Evolutionary conservation across 768 basidiomycete species (phyloP), one percentile per base, ranked within the genome.

Genomic region (Gyrodon lividus): DNA sequence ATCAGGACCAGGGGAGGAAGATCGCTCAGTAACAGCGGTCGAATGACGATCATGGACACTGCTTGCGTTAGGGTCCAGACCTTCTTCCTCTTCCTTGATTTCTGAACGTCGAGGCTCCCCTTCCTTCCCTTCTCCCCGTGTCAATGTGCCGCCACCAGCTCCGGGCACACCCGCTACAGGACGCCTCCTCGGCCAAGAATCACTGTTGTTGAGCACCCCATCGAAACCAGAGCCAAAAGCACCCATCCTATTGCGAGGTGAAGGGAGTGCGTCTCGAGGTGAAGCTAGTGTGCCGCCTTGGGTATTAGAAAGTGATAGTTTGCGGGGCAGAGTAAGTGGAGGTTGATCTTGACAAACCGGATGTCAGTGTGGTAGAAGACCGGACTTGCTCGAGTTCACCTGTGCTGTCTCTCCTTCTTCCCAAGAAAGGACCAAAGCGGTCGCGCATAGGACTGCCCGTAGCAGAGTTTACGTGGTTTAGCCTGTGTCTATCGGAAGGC

Each of bases 121-220:
- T 31, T 69, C 64, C 42, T 64, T 69, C 45, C 76, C 70, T 4
- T 71, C 71, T 34, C 71, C 72, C 72, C 81, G 66, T 68, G 70
- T 61, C 52, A 59, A 43, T 64, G 52, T 50, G 67, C 68, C 59
- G 2, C 59, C 55, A 43, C 67, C 66, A 54, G 69, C 64, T 41
- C 81, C 87, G 43, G 72, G 51, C 16, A 75, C 70, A 30, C 77
- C 74, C 54, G 82, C 81, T n/a, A 86, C 82, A 54, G 78, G 69
- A 33, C 86, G 81, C 59, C 83, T 77, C 58, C 83, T 76, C 12
- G 83, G 72, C 89, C 89, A 88, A 26, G 85, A 80, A 46, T 90
- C 88, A 42, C 82, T 83, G 44, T 72, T 74, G 47, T 66, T 75
- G 43, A 90, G 72, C 9, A 89, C 79, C n/a, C 87, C 87, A 59